Evolutionary conservation across 805 yeast genomes (phyloP).

Genomic region (Pichia rugopelliculosa): DNA sequence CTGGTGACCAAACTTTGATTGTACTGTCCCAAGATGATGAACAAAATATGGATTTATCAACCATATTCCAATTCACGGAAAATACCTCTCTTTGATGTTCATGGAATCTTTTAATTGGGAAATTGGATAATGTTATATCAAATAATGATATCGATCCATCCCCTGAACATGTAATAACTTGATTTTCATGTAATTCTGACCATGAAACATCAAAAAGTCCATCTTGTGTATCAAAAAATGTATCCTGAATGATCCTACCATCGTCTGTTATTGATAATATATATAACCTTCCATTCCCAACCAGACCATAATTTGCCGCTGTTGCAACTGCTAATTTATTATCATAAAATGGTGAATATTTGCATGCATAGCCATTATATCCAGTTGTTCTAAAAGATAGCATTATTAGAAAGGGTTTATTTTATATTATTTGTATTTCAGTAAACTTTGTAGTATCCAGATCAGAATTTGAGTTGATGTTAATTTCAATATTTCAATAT

Average conservation of each 20-base stretch:
- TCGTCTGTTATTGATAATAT: slow-evolving; percentile 58
- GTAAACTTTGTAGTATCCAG: too few species aligned
- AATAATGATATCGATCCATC: slow-evolving; percentile 84
- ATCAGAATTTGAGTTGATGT: too few species aligned
- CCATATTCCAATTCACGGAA: slow-evolving; percentile 31
- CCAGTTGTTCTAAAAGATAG: slow-evolving; percentile 68
- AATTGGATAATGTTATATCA: slow-evolving; percentile 59
- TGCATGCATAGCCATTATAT: slow-evolving; percentile 78
- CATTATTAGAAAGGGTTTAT: slow-evolving; percentile 31
- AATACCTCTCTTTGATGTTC: slow-evolving; percentile 55
- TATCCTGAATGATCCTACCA: slow-evolving; percentile 52
- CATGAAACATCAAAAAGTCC: slow-evolving; percentile 83
- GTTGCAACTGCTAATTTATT: slow-evolving; percentile 85
- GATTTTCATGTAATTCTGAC: slow-evolving; percentile 89
- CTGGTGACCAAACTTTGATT: slow-evolving; percentile 71
- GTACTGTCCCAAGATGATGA: slow-evolving; percentile 92
- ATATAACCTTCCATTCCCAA: slow-evolving; percentile 83
- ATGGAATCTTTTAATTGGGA: slow-evolving; percentile 64
- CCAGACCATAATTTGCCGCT: slow-evolving; percentile 87
- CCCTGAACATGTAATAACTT: slow-evolving; percentile 74
- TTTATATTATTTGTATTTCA: too few species aligned
- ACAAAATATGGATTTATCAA: slow-evolving; percentile 50
- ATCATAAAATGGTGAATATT: slow-evolving; percentile 88
- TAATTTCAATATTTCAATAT: too few species aligned
- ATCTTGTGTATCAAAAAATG: slow-evolving; percentile 83